These are phyloP conservation scores for Alternaria rosae DNA, from an alignment of 2,329 filamentous ascomycete species.

Conservation along the genomic window DNA sequence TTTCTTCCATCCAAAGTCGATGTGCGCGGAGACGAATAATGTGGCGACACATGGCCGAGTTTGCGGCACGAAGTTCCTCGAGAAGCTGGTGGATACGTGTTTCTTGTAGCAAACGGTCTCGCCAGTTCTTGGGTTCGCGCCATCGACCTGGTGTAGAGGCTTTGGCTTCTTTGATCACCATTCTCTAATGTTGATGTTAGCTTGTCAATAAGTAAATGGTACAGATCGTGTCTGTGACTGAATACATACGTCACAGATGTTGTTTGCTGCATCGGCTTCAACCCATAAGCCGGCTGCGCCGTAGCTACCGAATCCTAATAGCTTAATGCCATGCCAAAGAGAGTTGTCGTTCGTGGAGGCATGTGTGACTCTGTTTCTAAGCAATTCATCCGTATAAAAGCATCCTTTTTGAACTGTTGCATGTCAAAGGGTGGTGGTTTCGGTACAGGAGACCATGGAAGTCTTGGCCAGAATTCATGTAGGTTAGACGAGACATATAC, in stretches of 20 bases:
- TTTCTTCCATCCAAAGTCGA: conserved; percentile 15
- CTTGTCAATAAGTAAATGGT: not conserved
- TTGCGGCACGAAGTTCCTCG: not conserved
- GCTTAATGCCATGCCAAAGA: not conserved
- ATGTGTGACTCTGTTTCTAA: not conserved
- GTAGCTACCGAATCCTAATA: not conserved
- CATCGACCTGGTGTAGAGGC: not conserved
- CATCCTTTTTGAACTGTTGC: not conserved
- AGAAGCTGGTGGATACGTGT: conserved; percentile 17
- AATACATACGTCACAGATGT: not conserved
- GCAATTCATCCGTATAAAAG: not conserved
- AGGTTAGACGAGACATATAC: not conserved
- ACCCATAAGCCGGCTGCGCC: not conserved
- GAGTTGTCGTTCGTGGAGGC: not conserved
- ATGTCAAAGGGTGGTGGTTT: not conserved
- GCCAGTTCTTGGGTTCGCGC: conserved; percentile 6
- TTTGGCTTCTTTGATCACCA: conserved; percentile 15
- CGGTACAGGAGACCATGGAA: not conserved
- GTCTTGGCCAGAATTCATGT: conserved; percentile 3
- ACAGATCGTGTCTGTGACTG: not conserved
- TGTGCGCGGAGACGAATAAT: conserved; percentile 12
- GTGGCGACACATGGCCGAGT: not conserved
- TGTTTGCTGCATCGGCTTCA: not conserved
- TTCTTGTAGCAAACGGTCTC: conserved; percentile 10
- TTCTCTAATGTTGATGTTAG: conserved; percentile 5